Conservation (phyloP, 2,329 filamentous ascomycete species). For the Nemania sp. region DNA sequence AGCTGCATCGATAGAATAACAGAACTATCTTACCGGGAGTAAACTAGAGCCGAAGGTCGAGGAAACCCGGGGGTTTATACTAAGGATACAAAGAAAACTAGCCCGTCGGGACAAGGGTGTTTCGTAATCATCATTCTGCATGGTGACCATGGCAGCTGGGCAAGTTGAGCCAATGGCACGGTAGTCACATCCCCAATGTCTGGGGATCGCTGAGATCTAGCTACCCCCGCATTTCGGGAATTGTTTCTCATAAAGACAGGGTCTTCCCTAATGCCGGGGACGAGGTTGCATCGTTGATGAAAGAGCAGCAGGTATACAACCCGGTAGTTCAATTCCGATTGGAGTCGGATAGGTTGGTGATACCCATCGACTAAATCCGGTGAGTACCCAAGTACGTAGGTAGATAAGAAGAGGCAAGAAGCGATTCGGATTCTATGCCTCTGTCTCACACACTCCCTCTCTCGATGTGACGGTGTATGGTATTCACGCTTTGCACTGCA, state of each 20-base stretch:
- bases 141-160: conserved; percentile 1
- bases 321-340: background rate
- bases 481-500: background rate
- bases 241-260: conserved; percentile 29
- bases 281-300: conserved; percentile 15
- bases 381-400: too few species aligned
- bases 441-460: background rate
- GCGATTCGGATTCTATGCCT: too few species aligned
- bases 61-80: background rate
- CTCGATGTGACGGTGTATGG: background rate
- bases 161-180: conserved; percentile 25
- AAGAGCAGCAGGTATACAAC: conserved; percentile 10
- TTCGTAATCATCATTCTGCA: conserved; percentile 22
- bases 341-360: background rate
- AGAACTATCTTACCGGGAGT: background rate
- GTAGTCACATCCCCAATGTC: conserved; percentile 32
- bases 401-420: too few species aligned
- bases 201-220: conserved; percentile 1
- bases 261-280: background rate
- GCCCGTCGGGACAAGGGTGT: background rate
- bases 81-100: background rate
- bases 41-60: background rate
- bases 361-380: background rate
- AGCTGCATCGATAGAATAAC: background rate
- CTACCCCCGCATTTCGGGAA: conserved; percentile 47